These are phyloP conservation scores for Claviceps maximensis DNA, from an alignment of 2,329 filamentous ascomycete genomes.

Conservation along the genomic window DNA sequence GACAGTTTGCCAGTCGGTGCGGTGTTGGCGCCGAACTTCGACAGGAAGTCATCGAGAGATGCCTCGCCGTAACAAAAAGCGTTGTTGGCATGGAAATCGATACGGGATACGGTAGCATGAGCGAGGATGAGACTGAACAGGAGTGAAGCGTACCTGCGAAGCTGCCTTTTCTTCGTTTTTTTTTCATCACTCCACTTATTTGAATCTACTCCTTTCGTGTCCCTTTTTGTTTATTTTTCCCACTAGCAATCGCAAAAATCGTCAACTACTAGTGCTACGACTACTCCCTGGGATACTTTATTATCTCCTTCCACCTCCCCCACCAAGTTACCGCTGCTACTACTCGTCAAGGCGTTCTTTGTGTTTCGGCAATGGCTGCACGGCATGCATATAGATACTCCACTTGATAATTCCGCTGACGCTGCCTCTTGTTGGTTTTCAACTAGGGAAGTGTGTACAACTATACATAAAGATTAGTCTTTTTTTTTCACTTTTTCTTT, in stretches of 20 bases:
- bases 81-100: slow-evolving; percentile 48
- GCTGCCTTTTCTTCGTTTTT: not conserved
- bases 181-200: not conserved
- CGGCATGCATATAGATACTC: slow-evolving; percentile 3
- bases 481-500: not conserved
- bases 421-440: not conserved
- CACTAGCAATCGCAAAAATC: not conserved
- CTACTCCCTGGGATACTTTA: not conserved
- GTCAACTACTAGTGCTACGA: not conserved
- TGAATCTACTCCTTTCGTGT: not conserved
- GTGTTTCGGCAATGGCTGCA: not conserved
- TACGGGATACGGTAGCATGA: slow-evolving; percentile 46
- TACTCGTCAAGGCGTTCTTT: not conserved
- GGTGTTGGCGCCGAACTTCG: slow-evolving; percentile 39
- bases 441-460: slow-evolving; percentile 2
- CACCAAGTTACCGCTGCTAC: not conserved
- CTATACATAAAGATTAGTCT: not conserved
- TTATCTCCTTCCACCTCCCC: not conserved
- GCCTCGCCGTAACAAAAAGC: slow-evolving; percentile 40
- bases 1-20: slow-evolving; percentile 34
- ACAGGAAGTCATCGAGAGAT: slow-evolving; percentile 40
- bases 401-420: not conserved
- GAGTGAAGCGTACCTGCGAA: not conserved
- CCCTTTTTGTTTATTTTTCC: not conserved
- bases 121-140: slow-evolving; percentile 28